Evolutionary conservation across 2,329 filamentous ascomycete species (phyloP).

Genomic region (Alternaria triticina): DNA sequence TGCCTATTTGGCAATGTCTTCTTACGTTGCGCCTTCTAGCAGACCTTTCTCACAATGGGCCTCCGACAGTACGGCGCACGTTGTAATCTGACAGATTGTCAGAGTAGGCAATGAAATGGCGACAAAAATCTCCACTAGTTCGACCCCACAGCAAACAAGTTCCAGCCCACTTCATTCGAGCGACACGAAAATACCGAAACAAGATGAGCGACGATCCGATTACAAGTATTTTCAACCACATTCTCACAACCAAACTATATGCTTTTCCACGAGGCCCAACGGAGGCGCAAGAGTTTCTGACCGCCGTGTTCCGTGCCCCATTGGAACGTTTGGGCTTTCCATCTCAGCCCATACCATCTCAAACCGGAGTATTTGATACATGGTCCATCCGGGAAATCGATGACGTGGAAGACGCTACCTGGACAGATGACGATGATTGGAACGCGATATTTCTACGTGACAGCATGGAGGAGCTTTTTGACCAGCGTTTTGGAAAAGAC

Average conservation of each 20-base stretch:
- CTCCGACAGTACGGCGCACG: neutral
- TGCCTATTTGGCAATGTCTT: neutral
- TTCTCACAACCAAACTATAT: neutral
- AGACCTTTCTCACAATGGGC: neutral
- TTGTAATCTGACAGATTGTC: neutral
- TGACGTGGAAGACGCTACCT: neutral
- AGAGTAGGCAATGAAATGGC: neutral
- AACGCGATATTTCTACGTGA: neutral
- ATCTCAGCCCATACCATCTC: neutral
- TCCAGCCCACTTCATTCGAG: neutral
- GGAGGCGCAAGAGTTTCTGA: neutral
- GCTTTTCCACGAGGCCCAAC: neutral
- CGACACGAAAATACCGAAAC: neutral
- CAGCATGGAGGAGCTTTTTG: neutral
- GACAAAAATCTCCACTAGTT: neutral
- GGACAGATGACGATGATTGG: neutral
- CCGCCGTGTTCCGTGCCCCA: neutral
- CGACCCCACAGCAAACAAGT: neutral
- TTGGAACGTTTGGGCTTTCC: neutral
- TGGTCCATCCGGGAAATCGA: neutral
- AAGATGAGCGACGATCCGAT: neutral
- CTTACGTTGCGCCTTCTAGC: neutral
- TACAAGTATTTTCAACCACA: neutral
- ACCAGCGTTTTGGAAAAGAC: neutral
- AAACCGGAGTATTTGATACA: neutral